phyloP scores from a whole-genome alignment of 495 filamentous ascomycete species.

The Neurospora sp. region DNA sequence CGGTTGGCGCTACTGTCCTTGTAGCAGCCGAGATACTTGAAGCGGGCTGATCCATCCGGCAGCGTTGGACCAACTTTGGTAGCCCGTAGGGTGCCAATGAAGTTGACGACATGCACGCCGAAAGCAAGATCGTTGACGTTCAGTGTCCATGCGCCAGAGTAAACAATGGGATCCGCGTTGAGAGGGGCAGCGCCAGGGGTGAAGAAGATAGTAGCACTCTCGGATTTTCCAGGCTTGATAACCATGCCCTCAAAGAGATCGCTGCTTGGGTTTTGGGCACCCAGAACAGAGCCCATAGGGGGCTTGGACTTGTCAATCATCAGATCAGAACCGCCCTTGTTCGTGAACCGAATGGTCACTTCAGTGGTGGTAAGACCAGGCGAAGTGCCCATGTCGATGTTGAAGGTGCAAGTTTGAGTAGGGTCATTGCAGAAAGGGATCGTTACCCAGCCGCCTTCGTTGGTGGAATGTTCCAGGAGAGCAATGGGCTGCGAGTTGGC shows the following conservation, averaged over 20 bases:
- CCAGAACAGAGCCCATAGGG: constrained; percentile 16
- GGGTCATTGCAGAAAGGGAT: constrained; percentile 10
- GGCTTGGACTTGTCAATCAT: constrained; percentile 20
- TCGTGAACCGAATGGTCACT: constrained; percentile 22
- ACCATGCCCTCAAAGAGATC: constrained; percentile 26
- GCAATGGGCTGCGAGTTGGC: constrained; percentile 13
- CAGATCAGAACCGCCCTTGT: constrained; percentile 26
- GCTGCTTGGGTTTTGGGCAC: constrained; percentile 19
- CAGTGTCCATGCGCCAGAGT: constrained; percentile 28
- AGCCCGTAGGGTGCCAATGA: constrained; percentile 19
- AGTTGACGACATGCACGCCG: constrained; percentile 24
- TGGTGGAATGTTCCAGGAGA: constrained; percentile 4
- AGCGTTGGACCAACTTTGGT: constrained; percentile 20
- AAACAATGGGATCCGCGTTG: constrained; percentile 14
- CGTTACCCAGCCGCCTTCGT: constrained; percentile 6
- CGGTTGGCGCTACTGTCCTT: constrained; percentile 20
- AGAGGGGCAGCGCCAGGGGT: constrained; percentile 10
- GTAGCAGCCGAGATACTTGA: constrained; percentile 31
- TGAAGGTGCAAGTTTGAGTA: constrained; percentile 7
- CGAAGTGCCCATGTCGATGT: constrained; percentile 13
- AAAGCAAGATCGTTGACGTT: constrained; percentile 32
- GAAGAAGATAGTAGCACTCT: constrained; percentile 21
- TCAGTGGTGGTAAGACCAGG: constrained; percentile 5
- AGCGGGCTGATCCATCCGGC: constrained; percentile 16
- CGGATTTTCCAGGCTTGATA: constrained; percentile 17